These are phyloP conservation scores for Musa acuminata DNA, from an alignment of 176 grass and related monocot species.

Conservation along the genomic window DNA sequence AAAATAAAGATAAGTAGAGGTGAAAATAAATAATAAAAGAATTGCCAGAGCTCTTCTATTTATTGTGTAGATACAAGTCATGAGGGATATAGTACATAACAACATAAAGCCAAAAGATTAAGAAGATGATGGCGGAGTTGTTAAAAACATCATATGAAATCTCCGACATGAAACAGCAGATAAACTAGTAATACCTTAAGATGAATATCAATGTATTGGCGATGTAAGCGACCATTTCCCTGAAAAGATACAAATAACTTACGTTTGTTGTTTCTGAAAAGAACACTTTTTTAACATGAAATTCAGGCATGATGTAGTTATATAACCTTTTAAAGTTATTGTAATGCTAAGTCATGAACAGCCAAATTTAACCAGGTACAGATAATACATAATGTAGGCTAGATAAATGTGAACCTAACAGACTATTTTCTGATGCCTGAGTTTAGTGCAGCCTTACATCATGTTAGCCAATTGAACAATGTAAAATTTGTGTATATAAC, in stretches of 20 bases:
- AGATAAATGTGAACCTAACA: background rate
- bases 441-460: background rate
- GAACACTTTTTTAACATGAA: background rate
- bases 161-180: background rate
- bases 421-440: background rate
- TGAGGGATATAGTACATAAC: background rate
- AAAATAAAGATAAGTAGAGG: too few relatives aligned
- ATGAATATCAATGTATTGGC: constrained; percentile 98
- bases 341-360: background rate
- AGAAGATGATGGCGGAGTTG: background rate
- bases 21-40: background rate
- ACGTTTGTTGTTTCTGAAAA: background rate
- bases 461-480: background rate
- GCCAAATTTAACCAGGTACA: background rate
- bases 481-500: background rate
- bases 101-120: background rate
- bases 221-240: constrained; percentile 99
- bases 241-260: constrained; percentile 27
- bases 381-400: background rate
- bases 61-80: background rate
- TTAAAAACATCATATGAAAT: background rate
- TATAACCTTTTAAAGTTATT: background rate
- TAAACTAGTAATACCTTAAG: constrained; percentile 53
- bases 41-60: background rate
- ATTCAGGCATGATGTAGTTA: background rate